Evolutionary conservation across 805 yeast genomes (phyloP), one percentile per base, ranked within the genome.

Genomic region (Scheffersomyces ergatensis): DNA sequence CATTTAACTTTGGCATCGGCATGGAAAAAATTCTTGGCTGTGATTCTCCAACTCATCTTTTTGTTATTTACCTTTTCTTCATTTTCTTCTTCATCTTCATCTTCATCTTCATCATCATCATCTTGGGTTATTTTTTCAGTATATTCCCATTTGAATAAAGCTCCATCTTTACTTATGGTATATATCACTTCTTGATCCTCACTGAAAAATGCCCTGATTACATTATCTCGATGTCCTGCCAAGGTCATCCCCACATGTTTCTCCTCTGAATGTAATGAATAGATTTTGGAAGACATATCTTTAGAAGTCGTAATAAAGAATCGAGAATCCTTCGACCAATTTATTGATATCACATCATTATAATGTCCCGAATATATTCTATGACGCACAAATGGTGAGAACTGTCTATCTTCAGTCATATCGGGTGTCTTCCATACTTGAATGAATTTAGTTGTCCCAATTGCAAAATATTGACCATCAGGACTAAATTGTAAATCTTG

Each of bases 401-500:
- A 93, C 59, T 89, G 96, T 45, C 96, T 76, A 55, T 89, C 97
- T 52, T 87, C 93, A 6, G 80, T 67, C 18, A 72, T 69, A 35
- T 78, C 82, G 0, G 97, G 97, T 1, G 97, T 88, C 55, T 80
- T 83, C 99, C 99, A 93, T 7, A 93, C 83, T 61, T 93, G 97
- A 14, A 92, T 69, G 39, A 85, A 84, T 49, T 95, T 70, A 5
- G 88, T 89, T 26, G 82, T 71, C 3, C 95, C 95, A 20, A 89
- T 76, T 5, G 97, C 97, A 65, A 93, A 90, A 53, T 79, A 78
- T 34, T 73, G 74, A 2, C 98, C 97, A 62, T 89, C 89, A 2
- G 96, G 93, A 38, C 96, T 82, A 62, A 93, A 93, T 54, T 83
- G 78, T 19, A 92, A 60, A 49, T 84, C 92, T 20, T 66, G 60